These are phyloP conservation scores for Kwoniella sp. DNA, from an alignment of 768 basidiomycete species.

Conservation along the genomic window DNA sequence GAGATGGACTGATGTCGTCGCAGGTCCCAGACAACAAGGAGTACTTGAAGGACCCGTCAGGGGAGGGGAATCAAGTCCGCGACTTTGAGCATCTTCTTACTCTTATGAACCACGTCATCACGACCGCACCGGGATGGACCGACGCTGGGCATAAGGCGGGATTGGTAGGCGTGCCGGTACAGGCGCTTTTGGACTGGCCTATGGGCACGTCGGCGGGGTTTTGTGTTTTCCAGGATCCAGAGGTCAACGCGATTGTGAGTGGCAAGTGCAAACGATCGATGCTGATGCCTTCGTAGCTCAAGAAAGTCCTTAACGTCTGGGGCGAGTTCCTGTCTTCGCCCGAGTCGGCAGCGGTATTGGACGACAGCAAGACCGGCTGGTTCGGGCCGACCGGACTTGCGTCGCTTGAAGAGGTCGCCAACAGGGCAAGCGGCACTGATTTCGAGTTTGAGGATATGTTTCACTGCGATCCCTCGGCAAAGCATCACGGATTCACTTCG, in stretches of 20 bases:
- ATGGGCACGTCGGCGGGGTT: conserved; percentile 59
- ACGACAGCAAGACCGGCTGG: conserved; percentile 59
- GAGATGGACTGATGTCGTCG: background rate
- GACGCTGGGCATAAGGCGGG: conserved; percentile 54
- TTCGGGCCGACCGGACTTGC: conserved; percentile 58
- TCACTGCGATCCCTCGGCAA: conserved; percentile 57
- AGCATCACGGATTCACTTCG: conserved; percentile 59
- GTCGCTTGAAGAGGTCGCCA: conserved; percentile 48
- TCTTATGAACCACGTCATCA: conserved; percentile 59
- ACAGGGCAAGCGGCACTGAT: conserved; percentile 38
- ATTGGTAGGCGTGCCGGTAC: conserved; percentile 61
- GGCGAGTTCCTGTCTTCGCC: conserved; percentile 59
- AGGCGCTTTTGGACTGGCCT: conserved; percentile 59
- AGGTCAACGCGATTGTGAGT: conserved; percentile 58
- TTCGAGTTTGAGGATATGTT: conserved; percentile 58
- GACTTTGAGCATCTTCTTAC: conserved; percentile 59
- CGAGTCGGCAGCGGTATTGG: conserved; percentile 60
- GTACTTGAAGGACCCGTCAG: conserved; percentile 50
- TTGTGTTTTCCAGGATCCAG: conserved; percentile 57
- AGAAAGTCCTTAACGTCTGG: conserved; percentile 63
- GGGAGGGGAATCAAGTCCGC: conserved; percentile 53
- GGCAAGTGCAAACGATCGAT: no score
- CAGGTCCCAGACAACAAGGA: conserved; percentile 48
- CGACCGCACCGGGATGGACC: conserved; percentile 59
- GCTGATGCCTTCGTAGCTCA: conserved; percentile 54